Conservation (phyloP, 768 basidiomycete species). For the Lanmaoa pseudosensibilis region DNA sequence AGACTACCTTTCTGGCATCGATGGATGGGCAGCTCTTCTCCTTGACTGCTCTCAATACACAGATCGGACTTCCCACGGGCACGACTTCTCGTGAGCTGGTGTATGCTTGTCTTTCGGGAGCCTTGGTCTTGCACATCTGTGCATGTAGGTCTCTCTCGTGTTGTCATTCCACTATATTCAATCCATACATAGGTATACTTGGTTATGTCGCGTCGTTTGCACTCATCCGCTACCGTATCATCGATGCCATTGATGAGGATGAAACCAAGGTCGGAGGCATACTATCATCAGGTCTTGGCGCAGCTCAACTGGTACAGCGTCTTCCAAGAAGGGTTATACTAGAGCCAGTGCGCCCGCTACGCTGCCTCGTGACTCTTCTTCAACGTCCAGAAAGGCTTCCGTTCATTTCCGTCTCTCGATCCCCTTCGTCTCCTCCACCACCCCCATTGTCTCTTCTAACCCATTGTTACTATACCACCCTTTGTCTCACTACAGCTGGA, state of each 20-base stretch:
- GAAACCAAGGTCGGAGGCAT: conserved; percentile 11
- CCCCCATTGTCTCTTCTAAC: conserved; percentile 23
- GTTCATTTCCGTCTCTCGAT: background rate
- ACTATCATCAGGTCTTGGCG: background rate
- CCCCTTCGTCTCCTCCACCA: background rate
- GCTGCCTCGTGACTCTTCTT: background rate
- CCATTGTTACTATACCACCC: conserved; percentile 27
- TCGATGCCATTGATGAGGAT: conserved; percentile 19
- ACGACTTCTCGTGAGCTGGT: conserved; percentile 22
- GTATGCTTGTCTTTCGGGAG: conserved; percentile 31
- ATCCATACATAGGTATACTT: conserved; percentile 24
- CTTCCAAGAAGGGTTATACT: conserved; percentile 14
- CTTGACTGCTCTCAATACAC: conserved; percentile 24
- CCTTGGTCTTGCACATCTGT: conserved; percentile 33
- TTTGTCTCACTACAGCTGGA: conserved; percentile 24
- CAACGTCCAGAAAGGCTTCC: background rate
- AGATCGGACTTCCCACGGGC: conserved; percentile 10
- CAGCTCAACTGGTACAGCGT: conserved; percentile 11
- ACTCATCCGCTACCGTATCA: conserved; percentile 28
- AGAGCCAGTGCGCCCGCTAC: conserved; percentile 15
- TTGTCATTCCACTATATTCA: background rate
- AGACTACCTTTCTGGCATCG: conserved; percentile 33
- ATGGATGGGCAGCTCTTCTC: conserved; percentile 31
- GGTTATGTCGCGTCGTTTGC: conserved; percentile 30
- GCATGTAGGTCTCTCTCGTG: conserved; percentile 20